Evolutionary conservation across 257 asterid genomes (phyloP).

Genomic region (Solanum lignicaule): DNA sequence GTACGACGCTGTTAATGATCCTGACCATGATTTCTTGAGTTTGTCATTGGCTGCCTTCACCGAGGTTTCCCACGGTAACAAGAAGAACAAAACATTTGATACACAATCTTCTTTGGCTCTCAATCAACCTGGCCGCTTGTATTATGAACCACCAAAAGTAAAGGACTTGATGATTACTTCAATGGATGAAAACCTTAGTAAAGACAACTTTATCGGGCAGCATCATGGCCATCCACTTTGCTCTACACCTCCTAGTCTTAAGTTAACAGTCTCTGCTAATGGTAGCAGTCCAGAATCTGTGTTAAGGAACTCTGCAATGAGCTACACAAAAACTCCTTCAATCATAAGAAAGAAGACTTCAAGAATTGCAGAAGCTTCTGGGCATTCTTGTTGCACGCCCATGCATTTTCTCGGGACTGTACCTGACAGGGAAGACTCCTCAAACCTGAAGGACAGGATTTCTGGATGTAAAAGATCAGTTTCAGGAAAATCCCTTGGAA

Average conservation of each 20-base stretch:
- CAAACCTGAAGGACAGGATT: conserved; percentile 11
- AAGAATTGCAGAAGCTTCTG: conserved; percentile 11
- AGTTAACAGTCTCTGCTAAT: conserved; percentile 16
- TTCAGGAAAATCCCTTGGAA: conserved; percentile 36
- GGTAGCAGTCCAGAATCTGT: conserved; percentile 44
- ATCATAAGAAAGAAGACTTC: conserved; percentile 40
- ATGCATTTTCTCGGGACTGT: conserved; percentile 1
- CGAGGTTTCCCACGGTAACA: conserved; percentile 17
- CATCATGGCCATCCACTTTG: conserved; percentile 5
- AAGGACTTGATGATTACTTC: conserved; percentile 8
- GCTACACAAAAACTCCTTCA: conserved; percentile 63
- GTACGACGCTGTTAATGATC: conserved; percentile 9
- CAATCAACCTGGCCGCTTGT: conserved; percentile 14
- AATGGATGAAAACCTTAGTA: conserved; percentile 1
- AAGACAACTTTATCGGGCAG: not conserved
- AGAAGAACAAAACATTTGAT: conserved; percentile 26
- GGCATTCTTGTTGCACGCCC: conserved; percentile 7
- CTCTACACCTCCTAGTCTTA: conserved; percentile 22
- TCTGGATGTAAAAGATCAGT: conserved; percentile 19
- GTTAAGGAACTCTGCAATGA: conserved; percentile 54
- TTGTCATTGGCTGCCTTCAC: conserved; percentile 32
- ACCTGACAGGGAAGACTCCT: conserved; percentile 11
- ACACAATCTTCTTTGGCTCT: conserved; percentile 18
- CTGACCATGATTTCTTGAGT: conserved; percentile 37
- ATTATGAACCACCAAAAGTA: conserved; percentile 27